Base-by-base conservation (phyloP, 1,284 basidiomycete genomes). In the Ganoderma lucidum region DNA sequence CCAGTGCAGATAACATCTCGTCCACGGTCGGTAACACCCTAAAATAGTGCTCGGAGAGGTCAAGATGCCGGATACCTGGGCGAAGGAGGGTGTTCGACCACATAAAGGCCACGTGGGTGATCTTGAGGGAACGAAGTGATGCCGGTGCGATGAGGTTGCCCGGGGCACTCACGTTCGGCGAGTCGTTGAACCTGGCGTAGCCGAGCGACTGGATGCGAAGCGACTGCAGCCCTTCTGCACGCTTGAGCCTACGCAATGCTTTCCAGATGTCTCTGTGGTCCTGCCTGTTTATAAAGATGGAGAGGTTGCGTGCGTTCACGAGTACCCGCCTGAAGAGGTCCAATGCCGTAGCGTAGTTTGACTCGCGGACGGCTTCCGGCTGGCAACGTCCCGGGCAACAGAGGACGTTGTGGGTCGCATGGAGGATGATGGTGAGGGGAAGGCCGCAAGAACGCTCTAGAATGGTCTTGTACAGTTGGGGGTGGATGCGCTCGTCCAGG, bases 401-500 rank as follows among this genome's bases (percentile, higher is more conserved):
- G n/a, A 23, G 8, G n/a, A 17, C 9, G 48, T 51, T 51, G n/a
- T 51, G n/a, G n/a, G 48, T 51, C n/a, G 23, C 48, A 14, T 51
- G 42, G 17, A 42, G 17, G 10, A 41, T 37, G 23, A 39, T 12
- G 23, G 39, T 42, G 23, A 42, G 60, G 23, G 28, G 39, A 61
- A 61, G 60, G 23, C 39, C 41, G 42, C 37, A 15, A 32, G 59
- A 61, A 39, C 23, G 39, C 28, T 23, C 39, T 39, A 61, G 39
- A 19, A 42, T 28, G 10, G 17, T 15, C n/a, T 42, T 30, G 59
- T 28, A 58, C 41, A 30, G 48, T 19, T 15, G 39, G 3, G 41
- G n/a, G 2, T 30, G 30, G 14, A 48, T 48, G 39, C 61, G 61
- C 23, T 67, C 61, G 44, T 67, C 66, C 14, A 63, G 39, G 6